Base-by-base conservation (phyloP, 352 stramenopile genomes). In the Pythium dissotocum region DNA sequence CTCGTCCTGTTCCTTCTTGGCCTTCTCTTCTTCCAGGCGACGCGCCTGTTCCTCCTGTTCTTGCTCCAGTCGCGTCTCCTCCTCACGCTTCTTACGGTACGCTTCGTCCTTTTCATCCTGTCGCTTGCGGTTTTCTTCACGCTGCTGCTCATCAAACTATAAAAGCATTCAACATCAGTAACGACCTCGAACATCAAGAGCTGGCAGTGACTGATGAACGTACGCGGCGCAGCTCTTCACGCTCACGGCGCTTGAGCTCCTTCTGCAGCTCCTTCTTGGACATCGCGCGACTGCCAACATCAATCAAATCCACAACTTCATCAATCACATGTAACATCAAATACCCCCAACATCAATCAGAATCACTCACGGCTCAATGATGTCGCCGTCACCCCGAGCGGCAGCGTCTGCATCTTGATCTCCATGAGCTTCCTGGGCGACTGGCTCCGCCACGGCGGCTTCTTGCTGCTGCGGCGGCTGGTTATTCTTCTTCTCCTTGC, bases 181-280 rank as follows among this genome's bases (percentile, higher is more conserved):
- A 18, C 14, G 5, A 21, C 6, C n/a, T 30, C 14, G 32, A 42
- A 24, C 40, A 49, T 49, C 40, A 49, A 49, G 2, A 6, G 14
- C 42, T 44, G 14, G 4, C 24, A 14, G 21, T 40, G 9, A 40
- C 40, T 38, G 13, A 51, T 40, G 26, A 6, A 28, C 73, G 2
- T 68, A 92, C 86, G 63, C 68, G 76, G n/a, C 86, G 86, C 59
- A 90, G 69, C 38, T 90, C 78, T 67, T 94, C 86, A 5, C 82
- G 77, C 72, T 94, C 86, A 44, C 78, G 83, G 60, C 80, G 82
- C 73, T 92, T 91, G 8, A 89, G 72, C 54, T 91, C 86, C 76
- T 92, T 92, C 62, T 88, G 78, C 54, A 94, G 65, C 67, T 92
- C 86, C 44, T 86, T 90, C 77, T 89, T 90, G 33, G 78, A 90